Base-by-base conservation (phyloP, 805 yeast genomes). In the Metschnikowia vanudenii region DNA sequence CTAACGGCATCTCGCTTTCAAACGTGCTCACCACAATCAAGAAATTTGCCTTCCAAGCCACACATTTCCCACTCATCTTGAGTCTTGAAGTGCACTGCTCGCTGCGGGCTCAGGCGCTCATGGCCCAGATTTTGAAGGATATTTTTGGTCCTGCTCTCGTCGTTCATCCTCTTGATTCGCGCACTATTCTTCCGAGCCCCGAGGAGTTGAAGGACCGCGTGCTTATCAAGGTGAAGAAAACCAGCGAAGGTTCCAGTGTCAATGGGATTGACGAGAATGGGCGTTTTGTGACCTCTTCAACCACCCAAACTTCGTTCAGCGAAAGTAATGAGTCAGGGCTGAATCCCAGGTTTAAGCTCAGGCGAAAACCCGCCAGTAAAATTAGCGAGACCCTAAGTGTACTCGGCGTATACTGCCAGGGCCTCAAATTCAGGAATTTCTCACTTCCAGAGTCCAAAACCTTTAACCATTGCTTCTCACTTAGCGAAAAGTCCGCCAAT, bases 81-180 rank as follows among this genome's bases (percentile, higher is more conserved):
- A 90, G 97, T 3, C 73, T 94, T 20, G 99, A 94, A 60, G 76
- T 89, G 0, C 85, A 86, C 57, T 94, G 99, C 65, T 79, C 78
- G 16, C 57, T 69, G 1, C 80, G 76, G 20, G 84, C 83, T 52
- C 99, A 94, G 63, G 44, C 64, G n/a, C 73, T 72, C 29, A 80
- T 85, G 46, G 80, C 73, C 1, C 65, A 68, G 0, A 71, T 78
- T 1, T 61, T 95, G 43, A 69, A 71, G 44, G 78, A 79, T 1
- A 67, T 75, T 0, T 72, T 94, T 22, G 90, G 85, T 1, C 84
- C 79, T 20, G 63, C 72, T 39, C 65, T 92, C 26, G 66, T 83
- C 12, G 58, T 63, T 7, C 61, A 56, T 24, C 79, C 80, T 0
- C 37, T 75, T 10, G 54, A 65, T 31, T 52, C 63, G 4, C 56